These are phyloP conservation scores for Fistulifera pelliculosa DNA, from an alignment of 108 stramenopile species.

Conservation along the genomic window DNA sequence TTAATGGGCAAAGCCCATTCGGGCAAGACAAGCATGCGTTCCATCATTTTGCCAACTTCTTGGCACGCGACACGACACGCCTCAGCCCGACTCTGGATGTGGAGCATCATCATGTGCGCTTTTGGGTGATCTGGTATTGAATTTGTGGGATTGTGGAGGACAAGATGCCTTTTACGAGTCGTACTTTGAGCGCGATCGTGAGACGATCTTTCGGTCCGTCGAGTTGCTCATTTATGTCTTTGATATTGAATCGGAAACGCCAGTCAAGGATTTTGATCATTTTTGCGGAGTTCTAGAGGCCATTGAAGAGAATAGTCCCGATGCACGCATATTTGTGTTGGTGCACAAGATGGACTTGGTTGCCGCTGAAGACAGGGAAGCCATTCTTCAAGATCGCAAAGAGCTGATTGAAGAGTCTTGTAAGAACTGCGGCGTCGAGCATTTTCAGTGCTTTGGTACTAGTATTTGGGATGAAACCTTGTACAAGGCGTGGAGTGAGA, in stretches of 20 bases:
- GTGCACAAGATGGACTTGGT: slow-evolving; percentile 99
- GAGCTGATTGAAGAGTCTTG: slow-evolving; percentile 73
- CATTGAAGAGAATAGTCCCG: slow-evolving; percentile 91
- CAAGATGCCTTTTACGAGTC: slow-evolving; percentile 96
- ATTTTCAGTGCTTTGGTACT: slow-evolving; percentile 87
- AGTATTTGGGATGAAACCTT: slow-evolving; percentile 99
- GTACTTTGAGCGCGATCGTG: slow-evolving; percentile 96
- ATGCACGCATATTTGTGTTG: slow-evolving; percentile 93
- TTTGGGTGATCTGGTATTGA: slow-evolving; percentile 96
- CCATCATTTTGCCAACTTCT: slow-evolving; percentile 99
- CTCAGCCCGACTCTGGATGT: slow-evolving; percentile 94
- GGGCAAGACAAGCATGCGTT: slow-evolving; percentile 78
- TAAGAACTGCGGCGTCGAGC: slow-evolving; percentile 54
- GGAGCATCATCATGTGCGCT: slow-evolving; percentile 95
- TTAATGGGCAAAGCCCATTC: slow-evolving; percentile 96
- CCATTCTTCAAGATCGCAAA: slow-evolving; percentile 78
- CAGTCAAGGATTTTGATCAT: slow-evolving; percentile 89
- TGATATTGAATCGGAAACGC: slow-evolving; percentile 87
- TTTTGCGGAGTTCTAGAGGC: slow-evolving; percentile 85
- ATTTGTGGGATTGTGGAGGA: slow-evolving; percentile 99
- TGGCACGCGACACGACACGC: slow-evolving; percentile 93
- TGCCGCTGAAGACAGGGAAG: slow-evolving; percentile 69
- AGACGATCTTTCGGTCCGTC: slow-evolving; percentile 94
- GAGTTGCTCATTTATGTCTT: slow-evolving; percentile 98
- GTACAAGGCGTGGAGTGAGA: slow-evolving; percentile 95